These are phyloP conservation scores for Puccinia triticina DNA, from an alignment of 1,284 basidiomycete genomes.

Conservation along the genomic window DNA sequence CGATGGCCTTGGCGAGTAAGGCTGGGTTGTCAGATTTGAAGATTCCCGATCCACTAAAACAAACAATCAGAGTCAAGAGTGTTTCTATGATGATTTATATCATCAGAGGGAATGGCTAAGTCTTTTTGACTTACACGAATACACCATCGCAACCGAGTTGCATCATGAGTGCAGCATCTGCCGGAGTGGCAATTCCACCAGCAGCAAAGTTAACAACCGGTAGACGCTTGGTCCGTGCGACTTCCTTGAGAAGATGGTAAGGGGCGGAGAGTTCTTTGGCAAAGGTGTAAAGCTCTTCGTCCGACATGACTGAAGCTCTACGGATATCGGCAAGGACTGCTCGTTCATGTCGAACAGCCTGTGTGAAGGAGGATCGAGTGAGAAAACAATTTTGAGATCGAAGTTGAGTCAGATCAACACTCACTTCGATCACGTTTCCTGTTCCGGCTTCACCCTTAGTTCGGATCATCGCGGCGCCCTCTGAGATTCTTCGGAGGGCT, in stretches of 20 bases:
- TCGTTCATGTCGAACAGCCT: constrained; percentile 86
- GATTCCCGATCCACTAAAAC: constrained; percentile 85
- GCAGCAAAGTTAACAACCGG: constrained; percentile 75
- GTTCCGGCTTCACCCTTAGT: constrained; percentile 98
- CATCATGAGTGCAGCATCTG: constrained; percentile 99
- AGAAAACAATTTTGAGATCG: not conserved
- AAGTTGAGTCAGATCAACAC: constrained; percentile 27
- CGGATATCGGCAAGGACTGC: constrained; percentile 82
- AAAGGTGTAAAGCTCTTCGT: constrained; percentile 92
- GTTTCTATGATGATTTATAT: constrained; percentile 27
- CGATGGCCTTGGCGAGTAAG: constrained; percentile 92
- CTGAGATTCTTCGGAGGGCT: constrained; percentile 91
- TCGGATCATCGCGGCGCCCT: constrained; percentile 92
- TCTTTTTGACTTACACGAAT: constrained; percentile 65
- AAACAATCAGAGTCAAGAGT: not conserved
- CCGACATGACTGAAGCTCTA: constrained; percentile 70
- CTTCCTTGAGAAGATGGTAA: constrained; percentile 97
- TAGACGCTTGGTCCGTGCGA: constrained; percentile 85
- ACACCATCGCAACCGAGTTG: constrained; percentile 95
- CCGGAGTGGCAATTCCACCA: constrained; percentile 93
- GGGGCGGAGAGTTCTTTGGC: constrained; percentile 93
- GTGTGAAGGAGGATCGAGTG: not conserved
- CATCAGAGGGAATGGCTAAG: constrained; percentile 37
- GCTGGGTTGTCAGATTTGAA: constrained; percentile 92
- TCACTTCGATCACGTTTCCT: constrained; percentile 86